Percentiles rank a stretch among this genome's conserved stretches.
Conservation (phyloP, 2,329 filamentous ascomycete genomes). For the Colletotrichum tropicicola region DNA sequence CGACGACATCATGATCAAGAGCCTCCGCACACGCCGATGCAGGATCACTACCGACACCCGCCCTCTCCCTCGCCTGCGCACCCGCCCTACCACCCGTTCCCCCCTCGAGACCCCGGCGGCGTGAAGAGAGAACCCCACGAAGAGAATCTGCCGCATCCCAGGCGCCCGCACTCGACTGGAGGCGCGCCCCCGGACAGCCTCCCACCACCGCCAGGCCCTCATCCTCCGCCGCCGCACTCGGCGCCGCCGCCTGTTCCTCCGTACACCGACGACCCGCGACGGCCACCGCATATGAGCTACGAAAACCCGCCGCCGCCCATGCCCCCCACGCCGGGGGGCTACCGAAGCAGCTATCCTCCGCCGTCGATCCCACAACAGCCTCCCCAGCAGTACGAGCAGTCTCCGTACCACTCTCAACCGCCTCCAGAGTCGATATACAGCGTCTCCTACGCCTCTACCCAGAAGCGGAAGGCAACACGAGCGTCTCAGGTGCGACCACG, state of each 20-base stretch:
- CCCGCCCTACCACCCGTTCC: slow-evolving; percentile 53
- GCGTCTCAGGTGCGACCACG: slow-evolving; percentile 64
- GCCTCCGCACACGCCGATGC: slow-evolving; percentile 58
- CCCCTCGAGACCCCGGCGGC: slow-evolving; percentile 58
- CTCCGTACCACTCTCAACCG: slow-evolving; percentile 37
- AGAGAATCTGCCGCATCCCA: slow-evolving; percentile 53
- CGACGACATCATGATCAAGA: slow-evolving; percentile 67
- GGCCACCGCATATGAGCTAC: slow-evolving; percentile 58
- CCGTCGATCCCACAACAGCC: slow-evolving; percentile 46
- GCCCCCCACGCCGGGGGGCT: slow-evolving; percentile 54
- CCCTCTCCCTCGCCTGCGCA: slow-evolving; percentile 57
- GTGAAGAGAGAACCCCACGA: slow-evolving; percentile 66
- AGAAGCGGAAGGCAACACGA: slow-evolving; percentile 71
- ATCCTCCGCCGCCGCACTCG: slow-evolving; percentile 42
- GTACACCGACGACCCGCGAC: slow-evolving; percentile 56
- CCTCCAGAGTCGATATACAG: slow-evolving; percentile 47
- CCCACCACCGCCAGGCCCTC: slow-evolving; percentile 44
- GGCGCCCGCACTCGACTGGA: slow-evolving; percentile 62
- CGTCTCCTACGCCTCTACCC: slow-evolving; percentile 54
- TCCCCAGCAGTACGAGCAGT: slow-evolving; percentile 41
- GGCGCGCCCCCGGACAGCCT: slow-evolving; percentile 44
- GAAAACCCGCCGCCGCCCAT: slow-evolving; percentile 54
- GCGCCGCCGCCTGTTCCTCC: slow-evolving; percentile 39
- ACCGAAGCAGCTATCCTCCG: slow-evolving; percentile 52
- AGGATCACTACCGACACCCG: slow-evolving; percentile 60